Evolutionary conservation across 2,329 filamentous ascomycete genomes (phyloP).

Genomic region (Calonectria hongkongensis): DNA sequence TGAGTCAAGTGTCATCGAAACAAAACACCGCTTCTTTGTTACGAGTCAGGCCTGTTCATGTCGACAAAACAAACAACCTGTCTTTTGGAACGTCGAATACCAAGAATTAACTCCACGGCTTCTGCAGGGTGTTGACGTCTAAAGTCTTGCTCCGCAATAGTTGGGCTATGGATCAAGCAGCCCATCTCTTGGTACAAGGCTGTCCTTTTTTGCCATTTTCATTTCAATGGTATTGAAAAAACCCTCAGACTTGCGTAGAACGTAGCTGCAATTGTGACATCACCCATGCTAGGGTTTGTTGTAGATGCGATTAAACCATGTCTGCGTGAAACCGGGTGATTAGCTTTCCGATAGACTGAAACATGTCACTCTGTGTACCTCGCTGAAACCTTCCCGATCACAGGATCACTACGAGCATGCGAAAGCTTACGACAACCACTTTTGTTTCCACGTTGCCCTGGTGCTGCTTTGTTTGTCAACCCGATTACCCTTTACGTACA

Average conservation of each 20-base stretch:
- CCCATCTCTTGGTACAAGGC: no score
- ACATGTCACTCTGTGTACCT: neutral
- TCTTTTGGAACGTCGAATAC: neutral
- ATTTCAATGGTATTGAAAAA: no score
- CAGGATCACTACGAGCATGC: neutral
- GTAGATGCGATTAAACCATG: neutral
- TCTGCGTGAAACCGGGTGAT: neutral
- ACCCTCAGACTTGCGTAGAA: no score
- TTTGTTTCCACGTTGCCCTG: neutral
- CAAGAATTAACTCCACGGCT: neutral
- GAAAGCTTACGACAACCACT: neutral
- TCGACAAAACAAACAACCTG: neutral
- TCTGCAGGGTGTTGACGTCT: neutral
- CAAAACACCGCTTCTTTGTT: neutral
- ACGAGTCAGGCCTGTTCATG: no score
- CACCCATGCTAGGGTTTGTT: neutral
- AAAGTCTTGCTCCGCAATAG: no score
- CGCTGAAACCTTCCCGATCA: neutral
- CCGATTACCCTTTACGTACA: neutral
- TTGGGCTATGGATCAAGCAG: no score
- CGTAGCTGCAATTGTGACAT: neutral
- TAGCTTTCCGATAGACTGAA: neutral
- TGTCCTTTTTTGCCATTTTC: no score
- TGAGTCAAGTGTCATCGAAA: neutral
- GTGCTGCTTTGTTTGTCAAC: conserved; percentile 13